Conservation (phyloP, 2,329 filamentous ascomycete species). For the Fusarium sp. region DNA sequence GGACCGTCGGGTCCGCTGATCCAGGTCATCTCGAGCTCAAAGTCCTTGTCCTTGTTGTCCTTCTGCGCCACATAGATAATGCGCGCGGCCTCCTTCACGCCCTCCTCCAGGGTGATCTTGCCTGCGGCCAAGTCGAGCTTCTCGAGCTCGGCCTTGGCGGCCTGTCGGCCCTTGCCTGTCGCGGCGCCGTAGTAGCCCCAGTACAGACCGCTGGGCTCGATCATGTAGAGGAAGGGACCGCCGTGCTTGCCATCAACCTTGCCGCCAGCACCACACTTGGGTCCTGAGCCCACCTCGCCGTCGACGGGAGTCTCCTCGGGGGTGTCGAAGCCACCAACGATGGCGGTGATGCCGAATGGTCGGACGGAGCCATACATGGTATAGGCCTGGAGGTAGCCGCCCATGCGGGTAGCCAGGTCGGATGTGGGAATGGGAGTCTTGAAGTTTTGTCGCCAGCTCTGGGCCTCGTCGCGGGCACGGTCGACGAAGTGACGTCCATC, state of each 20-base stretch:
- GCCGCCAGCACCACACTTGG: slow-evolving; percentile 84
- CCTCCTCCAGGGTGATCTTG: slow-evolving; percentile 85
- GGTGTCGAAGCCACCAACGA: slow-evolving; percentile 93
- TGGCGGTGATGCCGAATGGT: slow-evolving; percentile 96
- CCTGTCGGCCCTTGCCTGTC: slow-evolving; percentile 96
- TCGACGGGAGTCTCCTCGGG: slow-evolving; percentile 89
- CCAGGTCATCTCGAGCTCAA: slow-evolving; percentile 99
- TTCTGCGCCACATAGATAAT: slow-evolving; percentile 99
- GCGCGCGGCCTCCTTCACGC: slow-evolving; percentile 94
- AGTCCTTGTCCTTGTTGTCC: slow-evolving; percentile 99
- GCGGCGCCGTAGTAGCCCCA: slow-evolving; percentile 99
- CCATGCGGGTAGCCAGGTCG: slow-evolving; percentile 92
- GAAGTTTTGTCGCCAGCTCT: slow-evolving; percentile 92
- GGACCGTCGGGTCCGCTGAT: slow-evolving; percentile 88
- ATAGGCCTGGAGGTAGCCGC: slow-evolving; percentile 96
- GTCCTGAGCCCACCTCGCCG: slow-evolving; percentile 89
- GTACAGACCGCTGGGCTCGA: slow-evolving; percentile 96
- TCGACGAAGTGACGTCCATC: slow-evolving; percentile 96
- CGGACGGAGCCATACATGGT: slow-evolving; percentile 97
- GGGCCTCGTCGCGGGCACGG: slow-evolving; percentile 93
- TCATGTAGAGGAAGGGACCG: slow-evolving; percentile 97
- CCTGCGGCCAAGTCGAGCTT: slow-evolving; percentile 91
- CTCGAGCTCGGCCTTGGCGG: slow-evolving; percentile 97
- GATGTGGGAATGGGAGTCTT: slow-evolving; percentile 93
- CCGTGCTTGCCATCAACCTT: slow-evolving; percentile 84